A percentile compares a stretch with the other conserved stretches of the same genome.
These are phyloP conservation scores for Ogataea dorogensis DNA, from an alignment of 805 yeast genomes.

Conservation along the genomic window DNA sequence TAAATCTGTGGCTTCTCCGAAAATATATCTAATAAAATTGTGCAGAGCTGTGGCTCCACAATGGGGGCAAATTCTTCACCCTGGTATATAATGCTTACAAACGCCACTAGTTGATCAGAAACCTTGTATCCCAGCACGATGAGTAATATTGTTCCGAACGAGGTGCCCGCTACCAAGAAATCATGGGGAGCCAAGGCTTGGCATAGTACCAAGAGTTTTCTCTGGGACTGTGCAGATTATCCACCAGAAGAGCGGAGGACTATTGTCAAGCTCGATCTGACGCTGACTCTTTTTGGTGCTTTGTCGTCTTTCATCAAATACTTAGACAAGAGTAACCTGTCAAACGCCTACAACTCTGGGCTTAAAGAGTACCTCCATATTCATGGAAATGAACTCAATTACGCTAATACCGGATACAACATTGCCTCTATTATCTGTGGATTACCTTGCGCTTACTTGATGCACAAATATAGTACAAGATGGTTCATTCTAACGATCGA, in stretches of 20 bases:
- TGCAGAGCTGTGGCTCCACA: neutral
- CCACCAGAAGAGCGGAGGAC: slow-evolving; percentile 33
- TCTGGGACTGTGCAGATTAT: slow-evolving; percentile 30
- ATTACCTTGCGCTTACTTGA: slow-evolving; percentile 55
- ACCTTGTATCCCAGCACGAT: too few species aligned
- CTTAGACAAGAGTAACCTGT: slow-evolving; percentile 56
- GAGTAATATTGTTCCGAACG: neutral
- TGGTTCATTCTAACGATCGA: slow-evolving; percentile 54
- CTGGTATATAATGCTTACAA: too few species aligned
- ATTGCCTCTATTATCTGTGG: slow-evolving; percentile 61
- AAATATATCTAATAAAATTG: too few species aligned
- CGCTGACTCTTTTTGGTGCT: slow-evolving; percentile 30
- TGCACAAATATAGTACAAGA: slow-evolving; percentile 55
- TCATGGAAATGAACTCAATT: slow-evolving; percentile 58
- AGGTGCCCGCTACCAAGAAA: neutral
- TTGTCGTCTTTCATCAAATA: slow-evolving; percentile 45
- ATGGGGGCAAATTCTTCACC: neutral
- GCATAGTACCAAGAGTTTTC: slow-evolving; percentile 3
- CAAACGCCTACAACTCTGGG: slow-evolving; percentile 64
- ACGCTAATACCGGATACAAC: slow-evolving; percentile 55
- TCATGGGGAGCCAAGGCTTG: slow-evolving; percentile 1
- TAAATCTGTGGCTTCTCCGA: too few species aligned
- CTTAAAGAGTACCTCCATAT: slow-evolving; percentile 53
- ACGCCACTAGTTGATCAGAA: too few species aligned
- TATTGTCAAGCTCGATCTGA: slow-evolving; percentile 33